phyloP scores from a whole-genome alignment of 352 stramenopile genomes.

The Globisporangium ultimum region DNA sequence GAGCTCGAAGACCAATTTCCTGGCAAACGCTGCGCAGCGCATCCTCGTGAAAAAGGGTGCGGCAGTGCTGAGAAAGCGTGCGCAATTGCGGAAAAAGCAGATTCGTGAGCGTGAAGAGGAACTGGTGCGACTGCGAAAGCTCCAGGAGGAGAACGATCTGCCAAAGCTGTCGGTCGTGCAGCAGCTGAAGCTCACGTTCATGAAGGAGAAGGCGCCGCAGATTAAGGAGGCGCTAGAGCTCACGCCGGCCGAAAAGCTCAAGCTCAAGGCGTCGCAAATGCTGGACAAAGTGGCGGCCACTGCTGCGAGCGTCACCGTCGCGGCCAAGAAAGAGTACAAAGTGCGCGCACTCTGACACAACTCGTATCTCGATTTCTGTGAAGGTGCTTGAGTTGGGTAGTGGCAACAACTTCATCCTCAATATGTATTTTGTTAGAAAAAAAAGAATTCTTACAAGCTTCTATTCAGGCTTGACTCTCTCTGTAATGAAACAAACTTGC shows the following conservation, averaged over 20 bases:
- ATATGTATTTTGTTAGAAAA: neutral
- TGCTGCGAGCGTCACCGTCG: conserved; percentile 26
- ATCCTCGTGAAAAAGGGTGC: conserved; percentile 52
- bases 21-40: conserved; percentile 29
- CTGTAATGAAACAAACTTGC: conserved; percentile 19
- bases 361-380: neutral
- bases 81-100: conserved; percentile 38
- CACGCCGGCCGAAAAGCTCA: conserved; percentile 50
- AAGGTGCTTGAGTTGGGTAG: too few species aligned
- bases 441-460: neutral
- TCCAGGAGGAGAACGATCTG: conserved; percentile 35
- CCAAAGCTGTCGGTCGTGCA: conserved; percentile 38
- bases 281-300: conserved; percentile 35
- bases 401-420: neutral
- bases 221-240: conserved; percentile 50
- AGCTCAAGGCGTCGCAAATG: conserved; percentile 34
- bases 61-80: conserved; percentile 31
- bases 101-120: conserved; percentile 51
- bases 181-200: conserved; percentile 50
- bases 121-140: conserved; percentile 32
- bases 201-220: conserved; percentile 41
- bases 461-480: conserved; percentile 2
- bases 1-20: conserved; percentile 2
- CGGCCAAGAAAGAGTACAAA: conserved; percentile 66
- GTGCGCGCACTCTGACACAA: conserved; percentile 48